Evolutionary conservation across 2,329 filamentous ascomycete genomes (phyloP), one percentile per base, ranked within the genome.

Genomic region (Penicillium sp.): DNA sequence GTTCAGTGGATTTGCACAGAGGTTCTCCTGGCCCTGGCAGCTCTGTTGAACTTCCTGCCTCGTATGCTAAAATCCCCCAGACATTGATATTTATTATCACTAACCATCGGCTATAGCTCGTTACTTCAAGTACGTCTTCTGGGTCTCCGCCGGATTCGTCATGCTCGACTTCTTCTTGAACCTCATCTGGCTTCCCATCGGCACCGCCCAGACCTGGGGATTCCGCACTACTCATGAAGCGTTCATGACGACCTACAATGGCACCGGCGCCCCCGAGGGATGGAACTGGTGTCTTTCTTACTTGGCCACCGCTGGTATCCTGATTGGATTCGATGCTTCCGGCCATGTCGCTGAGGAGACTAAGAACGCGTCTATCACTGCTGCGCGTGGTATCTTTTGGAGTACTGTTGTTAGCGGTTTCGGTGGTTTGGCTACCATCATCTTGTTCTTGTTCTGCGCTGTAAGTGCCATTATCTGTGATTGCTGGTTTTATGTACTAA

Each of bases 241-340:
- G 9, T 88, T 88, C 70, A 84, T 86, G 76, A 81, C 84, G 13
- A 87, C 85, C 0, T 86, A 86, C 69, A 88, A 88, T 60, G 83
- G 82, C 1, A 85, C 83, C 12, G 83, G 83, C 12, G 83, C 83
- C 1, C 84, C 85, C 0, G 77, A 81, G 1, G 85, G 81, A 2
- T 88, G 86, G 85, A 88, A 88, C 69, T 88, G 85, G 86, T 87
- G 85, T 74, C 79, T 88, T 3, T 86, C 84, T 4, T 88, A 85
- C 71, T 81, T 86, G 28, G 85, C 85, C 1, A 88, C 86, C 1
- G 85, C 85, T 8, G 86, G 85, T 44, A 83, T 88, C 44, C 69
- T 88, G 59, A 86, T 88, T 56, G 86, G 86, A 1, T 88, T 86
- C 58, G 86, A 88, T 71, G 86, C 86, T 0, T 85, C 83, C 0